Conservation (phyloP, 306 rosid genomes). For the Lathyrus sativus region DNA sequence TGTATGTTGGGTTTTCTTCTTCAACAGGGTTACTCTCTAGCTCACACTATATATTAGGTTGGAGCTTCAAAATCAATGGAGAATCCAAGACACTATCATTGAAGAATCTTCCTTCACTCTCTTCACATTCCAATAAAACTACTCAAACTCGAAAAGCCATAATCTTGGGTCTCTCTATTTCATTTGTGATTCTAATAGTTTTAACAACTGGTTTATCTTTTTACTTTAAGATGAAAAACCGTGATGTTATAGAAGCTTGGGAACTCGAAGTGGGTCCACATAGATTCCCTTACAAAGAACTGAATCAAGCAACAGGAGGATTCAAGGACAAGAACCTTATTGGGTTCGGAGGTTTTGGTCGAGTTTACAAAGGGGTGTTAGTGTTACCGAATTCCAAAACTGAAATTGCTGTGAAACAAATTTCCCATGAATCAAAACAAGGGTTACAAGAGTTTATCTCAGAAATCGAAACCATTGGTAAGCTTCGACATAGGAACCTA, state of each 20-base stretch:
- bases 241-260: constrained; percentile 59
- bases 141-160: not conserved
- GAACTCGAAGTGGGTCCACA: constrained; percentile 68
- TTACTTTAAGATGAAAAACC: constrained; percentile 43
- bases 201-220: constrained; percentile 16
- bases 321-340: constrained; percentile 55
- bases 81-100: constrained; percentile 47
- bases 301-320: constrained; percentile 54
- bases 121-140: constrained; percentile 17
- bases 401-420: constrained; percentile 56
- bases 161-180: constrained; percentile 41
- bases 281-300: constrained; percentile 58
- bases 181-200: constrained; percentile 26
- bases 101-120: constrained; percentile 50
- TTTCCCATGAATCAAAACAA: constrained; percentile 61
- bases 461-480: constrained; percentile 59
- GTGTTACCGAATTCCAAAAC: constrained; percentile 43
- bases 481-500: constrained; percentile 63
- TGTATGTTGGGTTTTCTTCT: constrained; percentile 67
- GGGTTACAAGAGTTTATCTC: constrained; percentile 58
- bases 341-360: constrained; percentile 69
- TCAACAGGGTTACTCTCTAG: constrained; percentile 55
- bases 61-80: constrained; percentile 64
- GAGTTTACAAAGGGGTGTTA: constrained; percentile 57
- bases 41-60: constrained; percentile 56